A percentile compares a stretch with the other conserved stretches of the same genome.
phyloP scores from a whole-genome alignment of 345 rosid genomes.

The Hibiscus mutabilis region DNA sequence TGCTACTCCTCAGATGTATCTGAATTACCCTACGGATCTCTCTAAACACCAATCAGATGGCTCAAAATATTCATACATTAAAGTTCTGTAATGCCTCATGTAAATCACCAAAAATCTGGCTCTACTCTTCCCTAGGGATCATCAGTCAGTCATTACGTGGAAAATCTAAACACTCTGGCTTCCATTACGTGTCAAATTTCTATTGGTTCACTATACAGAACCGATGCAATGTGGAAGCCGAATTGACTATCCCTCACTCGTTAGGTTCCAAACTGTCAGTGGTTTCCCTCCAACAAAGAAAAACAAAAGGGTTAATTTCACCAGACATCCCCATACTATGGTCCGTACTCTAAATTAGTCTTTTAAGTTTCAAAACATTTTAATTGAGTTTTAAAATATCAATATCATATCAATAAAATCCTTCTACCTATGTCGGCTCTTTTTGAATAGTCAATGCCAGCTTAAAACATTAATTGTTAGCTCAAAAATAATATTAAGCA shows the following conservation, averaged over 20 bases:
- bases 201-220: not conserved
- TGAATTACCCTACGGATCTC: not conserved
- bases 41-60: slow-evolving; percentile 1
- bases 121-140: not conserved
- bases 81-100: not conserved
- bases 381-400: no score
- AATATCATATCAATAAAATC: no score
- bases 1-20: not conserved
- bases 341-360: no score
- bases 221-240: not conserved
- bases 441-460: no score
- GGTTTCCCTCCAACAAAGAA: no score
- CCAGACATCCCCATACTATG: no score
- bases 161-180: slow-evolving; percentile 12
- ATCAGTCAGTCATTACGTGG: not conserved
- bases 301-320: no score
- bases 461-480: no score
- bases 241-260: slow-evolving; percentile 14
- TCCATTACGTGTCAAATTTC: slow-evolving; percentile 18
- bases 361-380: not conserved
- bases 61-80: not conserved
- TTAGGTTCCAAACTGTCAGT: slow-evolving; percentile 41
- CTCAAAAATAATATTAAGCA: no score
- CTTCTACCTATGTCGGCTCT: no score
- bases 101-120: not conserved